Evolutionary conservation across 306 rosid species (phyloP).

Genomic region (Acacia melanoxylon): DNA sequence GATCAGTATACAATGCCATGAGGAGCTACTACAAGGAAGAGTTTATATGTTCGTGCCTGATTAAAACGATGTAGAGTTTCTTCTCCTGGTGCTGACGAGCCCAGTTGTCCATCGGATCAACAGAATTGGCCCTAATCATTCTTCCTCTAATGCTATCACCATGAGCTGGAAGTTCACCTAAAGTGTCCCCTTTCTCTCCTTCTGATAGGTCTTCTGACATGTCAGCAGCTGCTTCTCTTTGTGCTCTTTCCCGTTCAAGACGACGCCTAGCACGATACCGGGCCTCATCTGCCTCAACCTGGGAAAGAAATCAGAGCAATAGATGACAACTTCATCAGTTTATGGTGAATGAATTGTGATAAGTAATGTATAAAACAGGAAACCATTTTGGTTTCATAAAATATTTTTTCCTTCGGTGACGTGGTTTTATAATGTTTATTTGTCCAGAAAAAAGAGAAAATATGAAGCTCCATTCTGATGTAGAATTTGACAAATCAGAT

Average conservation of each 20-base stretch:
- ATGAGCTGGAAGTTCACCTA: constrained; percentile 60
- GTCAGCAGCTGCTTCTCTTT: constrained; percentile 91
- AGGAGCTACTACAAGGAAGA: constrained; percentile 18
- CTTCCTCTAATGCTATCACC: constrained; percentile 59
- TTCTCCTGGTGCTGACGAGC: constrained; percentile 82
- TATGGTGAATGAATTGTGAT: neutral
- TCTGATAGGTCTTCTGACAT: constrained; percentile 97
- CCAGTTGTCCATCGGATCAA: constrained; percentile 88
- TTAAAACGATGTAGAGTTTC: constrained; percentile 82
- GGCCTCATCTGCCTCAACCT: constrained; percentile 78
- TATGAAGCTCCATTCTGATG: neutral
- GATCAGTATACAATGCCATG: neutral
- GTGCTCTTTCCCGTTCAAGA: constrained; percentile 81
- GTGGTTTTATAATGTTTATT: neutral
- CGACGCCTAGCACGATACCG: constrained; percentile 77
- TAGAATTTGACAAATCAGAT: neutral
- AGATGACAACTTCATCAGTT: neutral
- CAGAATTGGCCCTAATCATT: constrained; percentile 72
- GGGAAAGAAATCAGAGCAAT: neutral
- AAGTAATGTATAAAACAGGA: neutral
- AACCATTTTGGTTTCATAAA: neutral
- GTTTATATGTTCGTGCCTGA: constrained; percentile 56
- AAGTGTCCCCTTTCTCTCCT: constrained; percentile 87
- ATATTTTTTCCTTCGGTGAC: neutral
- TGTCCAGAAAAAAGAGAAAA: neutral